A percentile compares a stretch with the other conserved stretches of the same genome.
Evolutionary conservation across 179 eudicot species (phyloP).

Genomic region (Monotropa hypopitys): DNA sequence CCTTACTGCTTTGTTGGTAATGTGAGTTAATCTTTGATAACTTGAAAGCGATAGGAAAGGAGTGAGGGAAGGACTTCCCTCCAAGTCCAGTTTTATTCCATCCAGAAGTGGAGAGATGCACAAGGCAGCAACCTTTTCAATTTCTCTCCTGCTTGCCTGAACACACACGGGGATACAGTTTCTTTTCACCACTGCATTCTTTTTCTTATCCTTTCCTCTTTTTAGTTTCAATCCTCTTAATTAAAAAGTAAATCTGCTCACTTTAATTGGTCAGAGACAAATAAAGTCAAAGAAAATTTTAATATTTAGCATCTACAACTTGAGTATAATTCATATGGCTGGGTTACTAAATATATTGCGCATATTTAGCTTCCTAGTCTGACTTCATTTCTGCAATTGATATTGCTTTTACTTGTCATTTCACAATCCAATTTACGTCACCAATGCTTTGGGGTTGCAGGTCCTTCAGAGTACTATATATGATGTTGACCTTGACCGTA

Average conservation of each 20-base stretch:
- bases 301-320: neutral
- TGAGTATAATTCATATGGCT: neutral
- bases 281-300: neutral
- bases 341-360: too few relatives aligned
- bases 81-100: neutral
- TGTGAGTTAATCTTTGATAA: neutral
- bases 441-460: slow-evolving; percentile 25
- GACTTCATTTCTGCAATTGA: neutral
- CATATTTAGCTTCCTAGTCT: neutral
- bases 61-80: neutral
- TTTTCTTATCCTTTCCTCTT: neutral
- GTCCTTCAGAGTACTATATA: slow-evolving; percentile 88
- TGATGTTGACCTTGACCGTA: slow-evolving; percentile 88
- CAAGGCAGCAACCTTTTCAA: neutral
- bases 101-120: neutral
- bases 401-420: neutral
- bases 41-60: neutral
- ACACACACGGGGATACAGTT: neutral
- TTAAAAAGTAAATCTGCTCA: neutral
- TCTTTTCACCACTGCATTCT: neutral
- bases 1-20: neutral
- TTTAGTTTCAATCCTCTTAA: neutral
- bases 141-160: neutral
- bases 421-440: neutral
- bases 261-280: neutral